These are phyloP conservation scores for Penicillium sp. DNA, from an alignment of 2,329 filamentous ascomycete species.

Conservation along the genomic window DNA sequence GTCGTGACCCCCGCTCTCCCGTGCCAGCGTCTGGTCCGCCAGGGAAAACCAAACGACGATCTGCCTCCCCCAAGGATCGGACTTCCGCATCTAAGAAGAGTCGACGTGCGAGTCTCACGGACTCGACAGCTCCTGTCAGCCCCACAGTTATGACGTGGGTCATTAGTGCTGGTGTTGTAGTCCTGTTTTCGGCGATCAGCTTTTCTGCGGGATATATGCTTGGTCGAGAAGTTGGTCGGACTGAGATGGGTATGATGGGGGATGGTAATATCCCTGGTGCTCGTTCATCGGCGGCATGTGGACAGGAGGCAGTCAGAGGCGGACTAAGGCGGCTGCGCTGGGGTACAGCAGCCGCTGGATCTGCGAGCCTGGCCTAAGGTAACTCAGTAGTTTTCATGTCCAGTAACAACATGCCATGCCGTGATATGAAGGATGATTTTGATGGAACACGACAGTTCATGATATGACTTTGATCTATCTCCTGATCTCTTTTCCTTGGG, in stretches of 20 bases:
- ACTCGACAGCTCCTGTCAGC: constrained; percentile 43
- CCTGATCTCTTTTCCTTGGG: background rate
- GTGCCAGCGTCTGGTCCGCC: constrained; percentile 9
- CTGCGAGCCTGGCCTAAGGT: constrained; percentile 36
- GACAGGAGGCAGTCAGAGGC: constrained; percentile 47
- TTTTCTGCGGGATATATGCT: constrained; percentile 65
- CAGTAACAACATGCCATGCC: background rate
- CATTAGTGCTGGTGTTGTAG: constrained; percentile 64
- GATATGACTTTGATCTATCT: background rate
- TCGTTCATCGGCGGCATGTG: constrained; percentile 40
- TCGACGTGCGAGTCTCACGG: constrained; percentile 31
- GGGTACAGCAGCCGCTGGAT: constrained; percentile 38
- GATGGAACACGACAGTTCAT: background rate
- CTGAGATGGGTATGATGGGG: constrained; percentile 45
- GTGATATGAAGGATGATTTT: background rate
- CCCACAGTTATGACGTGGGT: constrained; percentile 67
- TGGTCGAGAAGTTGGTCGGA: constrained; percentile 58
- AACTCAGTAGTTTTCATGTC: background rate
- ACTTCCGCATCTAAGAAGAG: constrained; percentile 33
- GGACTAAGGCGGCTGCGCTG: constrained; percentile 46
- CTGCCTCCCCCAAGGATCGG: constrained; percentile 42
- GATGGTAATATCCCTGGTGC: constrained; percentile 28
- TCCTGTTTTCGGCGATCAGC: constrained; percentile 63
- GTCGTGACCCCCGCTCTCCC: constrained; percentile 24
- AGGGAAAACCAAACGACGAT: constrained; percentile 32